A percentile compares a stretch with the other conserved stretches of the same genome.
These are phyloP conservation scores for Endogone sp. DNA, from an alignment of 192 early-diverging fungal species.

Conservation along the genomic window DNA sequence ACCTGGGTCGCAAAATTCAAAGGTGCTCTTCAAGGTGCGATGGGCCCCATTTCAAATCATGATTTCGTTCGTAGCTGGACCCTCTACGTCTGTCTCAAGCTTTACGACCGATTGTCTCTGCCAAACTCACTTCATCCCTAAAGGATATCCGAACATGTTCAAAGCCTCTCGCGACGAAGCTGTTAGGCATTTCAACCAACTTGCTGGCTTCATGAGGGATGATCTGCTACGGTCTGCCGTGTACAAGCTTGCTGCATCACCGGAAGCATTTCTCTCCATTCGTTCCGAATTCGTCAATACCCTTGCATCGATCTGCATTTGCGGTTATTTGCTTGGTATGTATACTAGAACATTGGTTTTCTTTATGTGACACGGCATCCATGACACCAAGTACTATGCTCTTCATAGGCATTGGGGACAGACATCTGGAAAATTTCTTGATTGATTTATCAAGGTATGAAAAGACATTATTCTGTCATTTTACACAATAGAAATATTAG, in stretches of 20 bases:
- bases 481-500: no score
- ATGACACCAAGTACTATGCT: background rate
- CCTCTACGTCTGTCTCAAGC: no score
- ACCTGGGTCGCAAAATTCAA: conserved; percentile 46
- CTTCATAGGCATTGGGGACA: conserved; percentile 64
- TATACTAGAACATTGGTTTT: no score
- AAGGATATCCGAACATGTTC: conserved; percentile 58
- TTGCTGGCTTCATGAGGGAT: conserved; percentile 34
- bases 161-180: conserved; percentile 46
- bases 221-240: conserved; percentile 52
- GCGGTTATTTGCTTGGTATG: conserved; percentile 65
- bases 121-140: no score
- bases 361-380: no score
- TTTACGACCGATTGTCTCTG: no score
- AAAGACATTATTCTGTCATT: background rate
- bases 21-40: conserved; percentile 39
- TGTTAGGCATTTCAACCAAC: conserved; percentile 39
- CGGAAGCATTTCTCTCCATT: conserved; percentile 68
- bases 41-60: background rate
- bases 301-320: conserved; percentile 64
- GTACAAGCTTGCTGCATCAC: conserved; percentile 56
- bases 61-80: background rate
- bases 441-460: conserved; percentile 53
- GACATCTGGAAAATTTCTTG: conserved; percentile 77
- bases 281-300: conserved; percentile 65